Evolutionary conservation across 2,329 filamentous ascomycete genomes (phyloP).

Genomic region (Aspergillus neotritici): DNA sequence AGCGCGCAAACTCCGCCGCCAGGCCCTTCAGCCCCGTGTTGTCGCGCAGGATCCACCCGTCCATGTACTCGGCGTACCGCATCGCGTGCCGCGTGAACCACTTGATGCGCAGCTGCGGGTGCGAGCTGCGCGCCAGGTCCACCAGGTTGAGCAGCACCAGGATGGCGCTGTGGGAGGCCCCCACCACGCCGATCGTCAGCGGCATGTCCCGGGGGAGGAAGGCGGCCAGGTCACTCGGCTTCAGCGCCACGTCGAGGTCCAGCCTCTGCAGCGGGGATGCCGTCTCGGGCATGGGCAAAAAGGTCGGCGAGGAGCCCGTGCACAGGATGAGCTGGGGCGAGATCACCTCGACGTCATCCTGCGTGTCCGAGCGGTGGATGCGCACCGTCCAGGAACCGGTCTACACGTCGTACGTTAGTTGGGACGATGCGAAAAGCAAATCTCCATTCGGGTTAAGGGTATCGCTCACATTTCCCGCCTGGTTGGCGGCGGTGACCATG

Average conservation of each 20-base stretch:
- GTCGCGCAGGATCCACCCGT: conserved; percentile 60
- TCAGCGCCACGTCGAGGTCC: conserved; percentile 52
- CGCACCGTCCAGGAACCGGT: conserved; percentile 30
- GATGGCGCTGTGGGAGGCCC: conserved; percentile 59
- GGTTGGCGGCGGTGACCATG: conserved; percentile 30
- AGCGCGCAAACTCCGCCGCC: conserved; percentile 54
- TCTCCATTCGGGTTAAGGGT: not conserved
- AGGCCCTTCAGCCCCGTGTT: conserved; percentile 61
- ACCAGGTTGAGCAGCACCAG: conserved; percentile 58
- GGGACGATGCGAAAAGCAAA: not conserved
- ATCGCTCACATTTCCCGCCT: conserved; percentile 25
- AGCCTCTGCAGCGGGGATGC: conserved; percentile 40
- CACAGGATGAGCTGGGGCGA: conserved; percentile 51
- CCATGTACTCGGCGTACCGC: conserved; percentile 57
- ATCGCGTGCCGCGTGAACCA: conserved; percentile 60
- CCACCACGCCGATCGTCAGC: conserved; percentile 52
- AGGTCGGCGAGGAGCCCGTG: conserved; percentile 52
- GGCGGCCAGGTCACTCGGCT: conserved; percentile 45
- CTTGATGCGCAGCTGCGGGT: conserved; percentile 51
- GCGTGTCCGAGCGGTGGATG: conserved; percentile 24
- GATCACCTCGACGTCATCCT: conserved; percentile 28
- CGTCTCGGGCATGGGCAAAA: conserved; percentile 39
- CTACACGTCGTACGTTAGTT: conserved; percentile 17
- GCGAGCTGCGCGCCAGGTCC: conserved; percentile 47
- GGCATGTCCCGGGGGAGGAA: conserved; percentile 34